Conservation (phyloP, 352 stramenopile species). For the Phytophthora litchii region DNA sequence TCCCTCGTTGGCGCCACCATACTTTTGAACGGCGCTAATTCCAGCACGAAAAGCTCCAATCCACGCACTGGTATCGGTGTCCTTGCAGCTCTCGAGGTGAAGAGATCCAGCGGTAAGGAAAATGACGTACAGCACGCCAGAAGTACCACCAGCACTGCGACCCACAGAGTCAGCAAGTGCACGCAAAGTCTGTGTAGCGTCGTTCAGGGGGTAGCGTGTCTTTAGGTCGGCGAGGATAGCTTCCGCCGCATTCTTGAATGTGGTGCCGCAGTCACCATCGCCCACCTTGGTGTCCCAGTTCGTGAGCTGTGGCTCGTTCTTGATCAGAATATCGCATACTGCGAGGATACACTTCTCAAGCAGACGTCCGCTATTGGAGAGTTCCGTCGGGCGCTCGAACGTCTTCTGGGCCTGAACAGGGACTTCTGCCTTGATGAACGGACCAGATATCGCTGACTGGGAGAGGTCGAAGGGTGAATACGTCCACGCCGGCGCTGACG, state of each 20-base stretch:
- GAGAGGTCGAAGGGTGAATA: slow-evolving; percentile 55
- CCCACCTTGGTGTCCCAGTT: slow-evolving; percentile 96
- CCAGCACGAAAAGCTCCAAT: slow-evolving; percentile 70
- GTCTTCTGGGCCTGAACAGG: slow-evolving; percentile 30
- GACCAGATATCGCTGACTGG: slow-evolving; percentile 30
- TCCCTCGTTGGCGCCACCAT: slow-evolving; percentile 93
- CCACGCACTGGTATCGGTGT: slow-evolving; percentile 47
- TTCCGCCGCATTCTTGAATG: slow-evolving; percentile 93
- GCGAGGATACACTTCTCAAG: slow-evolving; percentile 69
- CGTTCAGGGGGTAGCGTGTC: slow-evolving; percentile 64
- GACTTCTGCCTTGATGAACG: slow-evolving; percentile 41
- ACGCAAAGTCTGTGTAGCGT: slow-evolving; percentile 58
- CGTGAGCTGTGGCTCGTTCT: slow-evolving; percentile 91
- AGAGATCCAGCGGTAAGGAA: slow-evolving; percentile 83
- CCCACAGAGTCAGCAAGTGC: slow-evolving; percentile 69
- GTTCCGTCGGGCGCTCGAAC: slow-evolving; percentile 47
- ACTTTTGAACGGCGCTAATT: slow-evolving; percentile 84
- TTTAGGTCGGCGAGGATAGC: slow-evolving; percentile 78
- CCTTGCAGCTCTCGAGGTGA: slow-evolving; percentile 50
- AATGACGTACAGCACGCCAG: slow-evolving; percentile 94
- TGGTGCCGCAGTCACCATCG: slow-evolving; percentile 97
- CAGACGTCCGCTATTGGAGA: slow-evolving; percentile 43
- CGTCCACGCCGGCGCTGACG: slow-evolving; percentile 70
- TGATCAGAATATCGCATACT: slow-evolving; percentile 82
- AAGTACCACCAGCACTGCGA: slow-evolving; percentile 93